Base-by-base conservation (phyloP, 176 grass and related monocot species). In the Juncus effusus region DNA sequence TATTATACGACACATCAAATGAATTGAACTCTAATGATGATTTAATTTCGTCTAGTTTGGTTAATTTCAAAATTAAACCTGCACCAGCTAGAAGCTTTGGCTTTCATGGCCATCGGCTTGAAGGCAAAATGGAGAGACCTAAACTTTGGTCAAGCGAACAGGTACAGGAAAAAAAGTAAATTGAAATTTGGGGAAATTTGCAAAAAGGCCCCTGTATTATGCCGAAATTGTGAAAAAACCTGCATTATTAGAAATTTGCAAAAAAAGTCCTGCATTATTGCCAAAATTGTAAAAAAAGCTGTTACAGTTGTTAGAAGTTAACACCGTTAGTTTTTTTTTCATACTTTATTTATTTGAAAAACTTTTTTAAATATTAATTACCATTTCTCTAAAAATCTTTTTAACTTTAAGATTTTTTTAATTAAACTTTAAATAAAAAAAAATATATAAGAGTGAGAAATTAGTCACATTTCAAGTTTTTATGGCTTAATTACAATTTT, bases 141-240 rank as follows among this genome's bases (percentile, higher is more conserved):
- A 97, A 89, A 61, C 93, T 97, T 77, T 97, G 93, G 93, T 97
- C 88, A 51, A 80, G 88, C 72, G 93, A 97, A 75, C 74, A 97
- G 80, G 93, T 97, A 82, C 79, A 80, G 40, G 40, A 63, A 71
- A 35, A 75, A 49, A 56, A 67, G 40, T 19, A 50, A 69, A 5
- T 41, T 35, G 60, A 58, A 80, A 58, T 58, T 57, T 28, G 1
- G 19, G 19, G 19, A 28, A 28, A 28, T 28, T 28, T 28, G 19
- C 19, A 28, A 28, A 28, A 28, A 28, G 1, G 19, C 19, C 19
- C 19, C 19, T 28, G 19, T 28, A 28, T 28, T 28, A 28, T 28
- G 19, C 19, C 19, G 19, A 28, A 28, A 28, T 28, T 28, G 19
- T 1, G 19, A 28, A 28, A 28, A 28, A 28, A 28, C 19, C 19